These are phyloP conservation scores for Fraxinus sp. DNA, from an alignment of 305 asterid species.

Conservation along the genomic window DNA sequence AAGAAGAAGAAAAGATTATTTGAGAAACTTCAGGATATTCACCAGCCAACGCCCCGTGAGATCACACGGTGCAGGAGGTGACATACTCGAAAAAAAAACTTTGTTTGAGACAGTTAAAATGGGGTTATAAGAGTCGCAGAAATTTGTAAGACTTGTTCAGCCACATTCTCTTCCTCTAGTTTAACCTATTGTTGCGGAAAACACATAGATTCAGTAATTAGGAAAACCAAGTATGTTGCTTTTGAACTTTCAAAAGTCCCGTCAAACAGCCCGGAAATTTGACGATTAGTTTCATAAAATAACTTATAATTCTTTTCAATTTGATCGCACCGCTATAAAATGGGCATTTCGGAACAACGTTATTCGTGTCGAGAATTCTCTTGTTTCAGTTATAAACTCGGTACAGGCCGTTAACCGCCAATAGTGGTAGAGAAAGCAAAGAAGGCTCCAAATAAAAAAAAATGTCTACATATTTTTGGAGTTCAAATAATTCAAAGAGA, in stretches of 20 bases:
- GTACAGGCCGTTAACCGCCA: background rate
- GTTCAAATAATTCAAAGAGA: background rate
- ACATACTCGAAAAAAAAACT: constrained; percentile 29
- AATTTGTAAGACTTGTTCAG: constrained; percentile 34
- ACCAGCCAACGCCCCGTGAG: constrained; percentile 71
- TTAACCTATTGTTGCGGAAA: constrained; percentile 21
- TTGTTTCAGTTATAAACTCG: background rate
- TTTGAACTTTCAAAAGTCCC: background rate
- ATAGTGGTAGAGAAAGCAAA: background rate
- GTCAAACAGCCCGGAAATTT: background rate
- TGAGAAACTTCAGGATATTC: constrained; percentile 10
- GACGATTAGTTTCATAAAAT: background rate
- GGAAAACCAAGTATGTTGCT: background rate
- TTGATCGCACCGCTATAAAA: background rate
- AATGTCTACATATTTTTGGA: background rate
- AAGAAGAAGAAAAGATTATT: background rate
- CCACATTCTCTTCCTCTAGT: constrained; percentile 46
- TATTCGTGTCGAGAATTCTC: background rate
- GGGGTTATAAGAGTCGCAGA: constrained; percentile 31
- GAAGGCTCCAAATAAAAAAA: background rate
- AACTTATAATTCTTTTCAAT: background rate
- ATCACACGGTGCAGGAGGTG: constrained; percentile 42
- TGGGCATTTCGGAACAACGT: background rate
- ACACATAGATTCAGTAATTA: background rate
- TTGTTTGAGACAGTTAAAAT: constrained; percentile 26